Conservation (phyloP, 768 basidiomycete species). For the Suillus fuscotomentosus region DNA sequence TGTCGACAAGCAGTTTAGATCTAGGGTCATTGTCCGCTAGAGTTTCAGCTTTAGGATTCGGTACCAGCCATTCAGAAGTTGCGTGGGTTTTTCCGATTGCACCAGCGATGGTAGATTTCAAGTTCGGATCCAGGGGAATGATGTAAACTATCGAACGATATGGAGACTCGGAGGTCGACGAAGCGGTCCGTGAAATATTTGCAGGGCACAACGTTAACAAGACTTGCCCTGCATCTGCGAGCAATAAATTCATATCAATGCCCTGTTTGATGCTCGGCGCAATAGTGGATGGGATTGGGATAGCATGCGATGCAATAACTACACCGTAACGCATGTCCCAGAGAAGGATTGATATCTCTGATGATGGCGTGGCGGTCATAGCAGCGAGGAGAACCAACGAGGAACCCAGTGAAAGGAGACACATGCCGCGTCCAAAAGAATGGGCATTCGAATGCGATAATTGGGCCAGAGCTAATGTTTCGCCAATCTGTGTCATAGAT, state of each 20-base stretch:
- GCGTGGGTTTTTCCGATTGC: constrained; percentile 55
- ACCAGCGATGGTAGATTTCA: constrained; percentile 58
- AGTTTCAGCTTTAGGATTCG: constrained; percentile 5
- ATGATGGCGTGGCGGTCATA: constrained; percentile 24
- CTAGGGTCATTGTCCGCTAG: constrained; percentile 18
- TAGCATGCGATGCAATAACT: constrained; percentile 50
- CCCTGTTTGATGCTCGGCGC: constrained; percentile 25
- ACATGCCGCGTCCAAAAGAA: constrained; percentile 20
- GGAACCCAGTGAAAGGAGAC: constrained; percentile 50
- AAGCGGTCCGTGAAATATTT: constrained; percentile 24
- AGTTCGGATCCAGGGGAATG: constrained; percentile 54
- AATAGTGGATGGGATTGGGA: constrained; percentile 49
- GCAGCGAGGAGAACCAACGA: constrained; percentile 59
- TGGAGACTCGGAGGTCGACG: constrained; percentile 20
- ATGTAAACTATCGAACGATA: constrained; percentile 55
- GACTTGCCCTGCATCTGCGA: constrained; percentile 44
- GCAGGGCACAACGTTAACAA: constrained; percentile 41
- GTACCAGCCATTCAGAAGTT: constrained; percentile 45
- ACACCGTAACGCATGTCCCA: constrained; percentile 74
- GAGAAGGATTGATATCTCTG: constrained; percentile 53
- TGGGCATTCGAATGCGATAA: constrained; percentile 19
- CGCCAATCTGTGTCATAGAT: constrained; percentile 17
- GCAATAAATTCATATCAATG: constrained; percentile 31
- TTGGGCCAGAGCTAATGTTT: constrained; percentile 22
- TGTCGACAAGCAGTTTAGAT: constrained; percentile 34